phyloP scores from a whole-genome alignment of 148 eudicot species.

The Nepenthes mirabilis region DNA sequence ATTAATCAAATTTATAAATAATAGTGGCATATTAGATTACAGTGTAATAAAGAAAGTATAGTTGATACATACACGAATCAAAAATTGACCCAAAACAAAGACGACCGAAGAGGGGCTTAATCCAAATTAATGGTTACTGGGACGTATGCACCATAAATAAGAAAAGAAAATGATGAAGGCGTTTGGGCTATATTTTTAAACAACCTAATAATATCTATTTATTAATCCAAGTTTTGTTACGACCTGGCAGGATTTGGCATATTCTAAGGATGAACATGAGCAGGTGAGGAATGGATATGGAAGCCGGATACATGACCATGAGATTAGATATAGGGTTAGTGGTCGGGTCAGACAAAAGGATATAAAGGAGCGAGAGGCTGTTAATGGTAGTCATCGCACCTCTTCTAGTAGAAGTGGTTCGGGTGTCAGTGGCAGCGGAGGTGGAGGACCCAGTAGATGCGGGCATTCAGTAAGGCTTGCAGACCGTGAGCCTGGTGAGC shows the following conservation, averaged over 20 bases:
- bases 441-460: conserved; percentile 23
- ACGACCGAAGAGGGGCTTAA: too few relatives aligned
- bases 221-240: conserved; percentile 17
- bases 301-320: conserved; percentile 15
- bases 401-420: conserved; percentile 60
- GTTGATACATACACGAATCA: too few relatives aligned
- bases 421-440: conserved; percentile 35
- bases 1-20: too few relatives aligned
- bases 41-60: too few relatives aligned
- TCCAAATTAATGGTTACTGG: too few relatives aligned
- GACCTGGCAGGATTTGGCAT: conserved; percentile 26
- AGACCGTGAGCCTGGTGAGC: conserved; percentile 91
- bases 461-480: conserved; percentile 13
- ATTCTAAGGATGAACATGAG: conserved; percentile 27
- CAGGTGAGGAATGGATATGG: conserved; percentile 22
- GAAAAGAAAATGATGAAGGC: too few relatives aligned
- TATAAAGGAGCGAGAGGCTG: conserved; percentile 49
- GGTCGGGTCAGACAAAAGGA: conserved; percentile 56
- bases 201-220: too few relatives aligned
- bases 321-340: conserved; percentile 12
- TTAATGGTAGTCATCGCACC: conserved; percentile 39
- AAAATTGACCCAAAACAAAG: too few relatives aligned
- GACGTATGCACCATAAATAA: too few relatives aligned
- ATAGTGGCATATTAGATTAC: too few relatives aligned
- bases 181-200: too few relatives aligned